A percentile compares a stretch with the other conserved stretches of the same genome.
phyloP scores from a whole-genome alignment of 306 rosid species.

The Betula pendula region DNA sequence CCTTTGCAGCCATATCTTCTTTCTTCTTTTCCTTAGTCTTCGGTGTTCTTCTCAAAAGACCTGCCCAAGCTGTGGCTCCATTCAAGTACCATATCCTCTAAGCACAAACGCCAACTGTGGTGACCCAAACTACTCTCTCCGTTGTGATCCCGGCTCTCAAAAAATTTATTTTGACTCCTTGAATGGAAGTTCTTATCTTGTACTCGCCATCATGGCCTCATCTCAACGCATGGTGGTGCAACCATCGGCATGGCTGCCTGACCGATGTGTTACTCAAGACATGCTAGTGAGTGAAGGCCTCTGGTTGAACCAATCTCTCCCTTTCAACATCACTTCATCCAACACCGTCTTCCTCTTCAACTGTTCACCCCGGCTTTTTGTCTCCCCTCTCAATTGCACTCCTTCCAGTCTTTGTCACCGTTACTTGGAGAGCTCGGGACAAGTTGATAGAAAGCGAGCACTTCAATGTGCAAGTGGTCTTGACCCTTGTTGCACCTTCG shows the following conservation, averaged over 20 bases:
- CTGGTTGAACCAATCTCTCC: constrained; percentile 86
- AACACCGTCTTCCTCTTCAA: constrained; percentile 78
- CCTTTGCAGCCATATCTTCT: constrained; percentile 34
- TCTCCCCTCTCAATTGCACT: constrained; percentile 91
- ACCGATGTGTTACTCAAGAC: constrained; percentile 73
- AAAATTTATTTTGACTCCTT: constrained; percentile 63
- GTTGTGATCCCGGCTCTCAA: constrained; percentile 54
- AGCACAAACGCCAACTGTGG: constrained; percentile 76
- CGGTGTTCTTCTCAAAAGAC: constrained; percentile 53
- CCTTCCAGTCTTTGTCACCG: constrained; percentile 78
- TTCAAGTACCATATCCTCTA: constrained; percentile 77
- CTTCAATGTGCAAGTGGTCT: constrained; percentile 56
- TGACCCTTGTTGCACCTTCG: constrained; percentile 84
- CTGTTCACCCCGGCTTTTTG: constrained; percentile 85
- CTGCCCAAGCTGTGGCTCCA: constrained; percentile 79
- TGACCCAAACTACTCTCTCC: constrained; percentile 60
- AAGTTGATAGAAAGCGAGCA: constrained; percentile 46
- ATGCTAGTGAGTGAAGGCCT: constrained; percentile 73
- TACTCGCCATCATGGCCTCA: constrained; percentile 46
- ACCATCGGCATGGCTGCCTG: constrained; percentile 76
- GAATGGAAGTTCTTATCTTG: constrained; percentile 65
- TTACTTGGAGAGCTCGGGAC: constrained; percentile 70
- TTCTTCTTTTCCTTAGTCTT: constrained; percentile 37
- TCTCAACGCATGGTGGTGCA: constrained; percentile 66
- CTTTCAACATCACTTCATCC: constrained; percentile 79